Conservation (phyloP, 2,329 filamentous ascomycete genomes). For the Diaporthe nobilis region DNA sequence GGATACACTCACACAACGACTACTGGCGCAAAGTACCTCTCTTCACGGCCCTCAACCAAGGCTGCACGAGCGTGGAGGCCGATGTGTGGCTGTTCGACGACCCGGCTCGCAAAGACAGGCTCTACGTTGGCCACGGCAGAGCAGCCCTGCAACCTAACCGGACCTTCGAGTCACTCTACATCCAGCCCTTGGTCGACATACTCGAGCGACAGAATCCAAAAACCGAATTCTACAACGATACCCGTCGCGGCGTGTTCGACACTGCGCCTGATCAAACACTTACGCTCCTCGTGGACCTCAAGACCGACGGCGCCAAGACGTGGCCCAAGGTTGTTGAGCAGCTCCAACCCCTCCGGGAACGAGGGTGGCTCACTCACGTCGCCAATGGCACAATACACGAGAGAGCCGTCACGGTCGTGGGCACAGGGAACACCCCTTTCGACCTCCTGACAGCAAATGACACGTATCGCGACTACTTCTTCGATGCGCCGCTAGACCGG, state of each 20-base stretch:
- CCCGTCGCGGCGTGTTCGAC: slow-evolving; percentile 69
- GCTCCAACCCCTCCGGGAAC: slow-evolving; percentile 70
- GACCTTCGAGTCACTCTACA: slow-evolving; percentile 74
- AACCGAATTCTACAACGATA: slow-evolving; percentile 60
- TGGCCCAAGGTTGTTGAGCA: slow-evolving; percentile 68
- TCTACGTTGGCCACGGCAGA: slow-evolving; percentile 75
- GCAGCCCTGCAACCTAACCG: slow-evolving; percentile 66
- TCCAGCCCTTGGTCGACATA: slow-evolving; percentile 73
- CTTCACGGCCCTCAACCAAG: slow-evolving; percentile 71
- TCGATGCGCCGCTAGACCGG: slow-evolving; percentile 73
- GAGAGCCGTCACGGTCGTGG: slow-evolving; percentile 77
- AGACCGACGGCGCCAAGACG: slow-evolving; percentile 67
- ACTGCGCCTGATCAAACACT: slow-evolving; percentile 66
- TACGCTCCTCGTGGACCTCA: slow-evolving; percentile 78
- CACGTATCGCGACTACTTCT: slow-evolving; percentile 73
- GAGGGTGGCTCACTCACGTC: slow-evolving; percentile 69
- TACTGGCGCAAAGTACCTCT: slow-evolving; percentile 77
- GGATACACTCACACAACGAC: slow-evolving; percentile 79
- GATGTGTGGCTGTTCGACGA: slow-evolving; percentile 75
- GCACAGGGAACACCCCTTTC: slow-evolving; percentile 75
- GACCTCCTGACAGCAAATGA: slow-evolving; percentile 65
- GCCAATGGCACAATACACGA: slow-evolving; percentile 64
- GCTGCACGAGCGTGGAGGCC: slow-evolving; percentile 76
- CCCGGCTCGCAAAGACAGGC: slow-evolving; percentile 52
- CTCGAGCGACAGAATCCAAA: slow-evolving; percentile 67